These are phyloP conservation scores for Calonectria hawksworthii DNA, from an alignment of 2,329 filamentous ascomycete species.

Conservation along the genomic window DNA sequence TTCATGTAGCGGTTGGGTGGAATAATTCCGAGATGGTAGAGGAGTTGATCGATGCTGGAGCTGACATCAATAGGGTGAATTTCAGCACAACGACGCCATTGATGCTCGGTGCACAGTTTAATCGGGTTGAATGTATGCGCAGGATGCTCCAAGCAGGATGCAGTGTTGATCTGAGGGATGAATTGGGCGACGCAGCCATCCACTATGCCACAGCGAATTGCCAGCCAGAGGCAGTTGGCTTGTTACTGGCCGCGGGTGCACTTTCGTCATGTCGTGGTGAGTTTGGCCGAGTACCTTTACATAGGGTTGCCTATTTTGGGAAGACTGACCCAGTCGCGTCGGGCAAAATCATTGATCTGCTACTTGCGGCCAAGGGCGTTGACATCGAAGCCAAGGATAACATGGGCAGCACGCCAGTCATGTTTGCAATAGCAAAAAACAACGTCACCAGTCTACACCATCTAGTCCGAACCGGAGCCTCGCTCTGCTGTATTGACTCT, in stretches of 20 bases:
- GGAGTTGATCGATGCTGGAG: neutral
- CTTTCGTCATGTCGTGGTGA: neutral
- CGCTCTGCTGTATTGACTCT: neutral
- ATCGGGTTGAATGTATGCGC: neutral
- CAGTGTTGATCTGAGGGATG: neutral
- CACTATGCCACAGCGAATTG: neutral
- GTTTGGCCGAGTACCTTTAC: neutral
- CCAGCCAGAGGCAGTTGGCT: neutral
- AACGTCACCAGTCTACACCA: neutral
- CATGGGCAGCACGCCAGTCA: neutral
- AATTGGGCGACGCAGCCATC: neutral
- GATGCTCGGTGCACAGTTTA: neutral
- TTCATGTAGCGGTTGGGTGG: neutral
- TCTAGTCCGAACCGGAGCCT: conserved; percentile 9
- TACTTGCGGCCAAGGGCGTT: neutral
- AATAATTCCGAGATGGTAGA: neutral
- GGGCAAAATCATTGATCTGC: neutral
- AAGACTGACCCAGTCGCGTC: neutral
- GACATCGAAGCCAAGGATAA: conserved; percentile 3
- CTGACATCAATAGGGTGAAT: neutral
- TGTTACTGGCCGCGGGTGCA: neutral
- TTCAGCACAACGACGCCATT: neutral
- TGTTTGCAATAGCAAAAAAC: fast-evolving
- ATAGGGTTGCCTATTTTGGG: neutral
- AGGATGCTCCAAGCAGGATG: neutral